These are phyloP conservation scores for Pseudogymnoascus sp. DNA, from an alignment of 2,329 filamentous ascomycete genomes.

Conservation along the genomic window DNA sequence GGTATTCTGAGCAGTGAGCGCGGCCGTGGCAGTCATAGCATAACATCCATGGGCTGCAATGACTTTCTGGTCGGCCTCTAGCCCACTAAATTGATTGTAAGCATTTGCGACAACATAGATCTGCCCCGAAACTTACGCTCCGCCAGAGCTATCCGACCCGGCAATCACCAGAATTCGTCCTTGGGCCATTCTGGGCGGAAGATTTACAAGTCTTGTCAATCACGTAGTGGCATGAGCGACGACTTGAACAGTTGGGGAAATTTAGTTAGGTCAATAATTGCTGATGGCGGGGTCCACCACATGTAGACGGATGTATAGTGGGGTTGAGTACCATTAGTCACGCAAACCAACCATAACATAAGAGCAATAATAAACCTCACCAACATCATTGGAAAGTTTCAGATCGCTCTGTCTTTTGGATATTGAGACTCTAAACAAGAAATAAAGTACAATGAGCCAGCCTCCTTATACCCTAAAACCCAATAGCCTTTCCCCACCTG, in stretches of 20 bases:
- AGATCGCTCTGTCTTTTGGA: background rate
- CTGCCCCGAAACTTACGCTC: slow-evolving; percentile 52
- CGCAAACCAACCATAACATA: background rate
- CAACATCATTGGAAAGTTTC: background rate
- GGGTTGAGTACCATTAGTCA: slow-evolving; percentile 1
- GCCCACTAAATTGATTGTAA: slow-evolving; percentile 51
- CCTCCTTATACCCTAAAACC: background rate
- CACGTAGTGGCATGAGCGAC: background rate
- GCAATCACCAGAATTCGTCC: slow-evolving; percentile 61
- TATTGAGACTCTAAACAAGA: background rate
- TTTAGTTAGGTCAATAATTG: background rate
- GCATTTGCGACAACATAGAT: slow-evolving; percentile 10
- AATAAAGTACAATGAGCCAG: background rate
- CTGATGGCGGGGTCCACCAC: background rate
- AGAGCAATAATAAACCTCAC: background rate
- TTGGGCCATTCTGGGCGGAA: slow-evolving; percentile 22
- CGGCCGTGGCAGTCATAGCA: slow-evolving; percentile 92
- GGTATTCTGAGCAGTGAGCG: slow-evolving; percentile 94
- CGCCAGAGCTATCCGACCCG: slow-evolving; percentile 68
- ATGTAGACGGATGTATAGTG: slow-evolving; percentile 2
- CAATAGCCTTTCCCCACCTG: background rate
- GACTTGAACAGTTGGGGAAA: background rate
- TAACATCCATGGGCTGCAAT: slow-evolving; percentile 89
- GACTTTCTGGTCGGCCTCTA: slow-evolving; percentile 94
- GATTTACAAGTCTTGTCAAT: background rate